Evolutionary conservation across 495 filamentous ascomycete species (phyloP), one percentile per base, ranked within the genome.

Genomic region (Pyrenula massariospora): DNA sequence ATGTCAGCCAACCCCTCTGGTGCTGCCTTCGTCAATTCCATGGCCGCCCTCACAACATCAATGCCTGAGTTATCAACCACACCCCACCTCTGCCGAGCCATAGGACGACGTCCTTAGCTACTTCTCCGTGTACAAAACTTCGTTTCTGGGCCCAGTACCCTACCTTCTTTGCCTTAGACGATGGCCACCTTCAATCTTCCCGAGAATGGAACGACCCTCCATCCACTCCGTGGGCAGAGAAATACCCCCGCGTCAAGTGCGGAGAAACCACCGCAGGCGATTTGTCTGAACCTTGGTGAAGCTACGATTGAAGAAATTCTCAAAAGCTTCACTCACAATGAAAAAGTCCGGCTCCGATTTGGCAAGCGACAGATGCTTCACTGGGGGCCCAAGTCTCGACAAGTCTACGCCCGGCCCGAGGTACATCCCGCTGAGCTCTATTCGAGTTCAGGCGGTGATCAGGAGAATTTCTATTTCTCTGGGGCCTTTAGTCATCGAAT

Each of bases 251-350:
- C 66, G 55, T 59, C 62, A 47, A 74, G 72, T 58, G 10, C 25
- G 2, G 48, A 42, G 12, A 42, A 42, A 22, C 65, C 66, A 21
- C 59, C 65, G 36, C 81, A 82, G 65, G 71, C 77, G 56, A 82
- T 91, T 72, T 83, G 83, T 58, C 68, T 91, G 57, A 80, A 78
- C 23, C 68, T 91, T 57, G 78, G 74, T 58, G 79, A 87, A 67
- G 77, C 69, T 56, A 76, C 84, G 25, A 78, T 89, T 58, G 81
- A 87, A 62, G 81, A 88, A 25, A 79, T 91, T 68, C 83, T 89
- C 57, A 77, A 80, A 59, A 81, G 76, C 61, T 77, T 87, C 21
- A 77, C 81, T 48, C 73, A 77, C 63, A 82, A 81, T 65, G 79
- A 84, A 25, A 77, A 83, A 57, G 79, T 77, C 62, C 66, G 72